Base-by-base conservation (phyloP, 2,329 filamentous ascomycete species). In the Fusarium sp. region DNA sequence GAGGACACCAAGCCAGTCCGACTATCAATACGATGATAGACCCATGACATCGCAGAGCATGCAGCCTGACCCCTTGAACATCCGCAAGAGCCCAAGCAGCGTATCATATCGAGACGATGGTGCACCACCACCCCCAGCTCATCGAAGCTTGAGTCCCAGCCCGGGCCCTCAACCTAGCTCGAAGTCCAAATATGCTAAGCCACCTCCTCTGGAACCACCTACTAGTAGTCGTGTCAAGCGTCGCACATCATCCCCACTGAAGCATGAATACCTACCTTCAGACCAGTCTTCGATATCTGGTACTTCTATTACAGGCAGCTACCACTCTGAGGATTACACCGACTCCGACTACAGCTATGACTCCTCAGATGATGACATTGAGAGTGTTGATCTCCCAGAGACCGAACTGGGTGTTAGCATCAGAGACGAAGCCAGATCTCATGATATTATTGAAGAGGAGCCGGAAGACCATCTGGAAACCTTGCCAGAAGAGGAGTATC, bases 241-340 rank as follows among this genome's bases (percentile, higher is more conserved):
- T 43, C 88, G 94, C 19, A 91, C 89, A 2, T 98, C 96, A 0
- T 99, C 96, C 2, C 96, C 96, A 1, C 83, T 99, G 48, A 99
- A 99, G 81, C 95, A 98, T 75, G 95, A 99, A 79, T 99, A 97
- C 73, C 90, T 94, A 65, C 95, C 95, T 15, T 98, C 96, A 1
- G 87, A 89, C 49, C 78, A 83, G 46, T 88, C 86, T 0, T 89
- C 87, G 1, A 81, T 88, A 40, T 88, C 88, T 8, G 88, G 85
- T 7, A 84, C 83, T 23, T 85, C 87, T n/a, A 83, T 84, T 30
- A 83, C 82, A 26, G 82, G 84, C 34, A 76, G 82, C 15, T 85
- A 84, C 14, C 79, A 86, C 38, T 65, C 60, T 8, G 70, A 74
- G 12, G 66, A 73, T 11, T 78, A 84, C 19, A 85, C 85, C 7